Evolutionary conservation across 495 filamentous ascomycete genomes (phyloP).

Genomic region (Penicillium turbatum): DNA sequence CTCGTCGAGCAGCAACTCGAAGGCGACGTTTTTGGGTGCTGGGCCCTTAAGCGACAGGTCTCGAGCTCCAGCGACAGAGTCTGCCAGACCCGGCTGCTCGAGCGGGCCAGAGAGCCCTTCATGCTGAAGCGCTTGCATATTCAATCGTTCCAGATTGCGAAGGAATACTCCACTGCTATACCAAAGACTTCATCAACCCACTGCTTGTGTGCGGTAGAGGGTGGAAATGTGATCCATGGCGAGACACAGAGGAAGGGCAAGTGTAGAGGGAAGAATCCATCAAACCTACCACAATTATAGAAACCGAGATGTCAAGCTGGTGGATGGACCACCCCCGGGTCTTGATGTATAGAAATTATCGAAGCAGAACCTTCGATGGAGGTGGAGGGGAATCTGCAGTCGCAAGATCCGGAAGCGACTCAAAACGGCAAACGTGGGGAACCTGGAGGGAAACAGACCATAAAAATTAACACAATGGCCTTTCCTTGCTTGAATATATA

Average conservation of each 20-base stretch:
- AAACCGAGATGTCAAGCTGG: conserved; percentile 22
- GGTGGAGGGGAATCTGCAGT: conserved; percentile 36
- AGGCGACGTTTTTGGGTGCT: conserved; percentile 74
- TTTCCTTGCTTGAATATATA: conserved; percentile 13
- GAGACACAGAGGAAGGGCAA: conserved; percentile 21
- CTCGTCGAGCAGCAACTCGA: conserved; percentile 75
- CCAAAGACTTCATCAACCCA: conserved; percentile 39
- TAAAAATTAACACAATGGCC: conserved; percentile 30
- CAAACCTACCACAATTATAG: conserved; percentile 43
- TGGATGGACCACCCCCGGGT: conserved; percentile 40
- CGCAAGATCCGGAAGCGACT: conserved; percentile 42
- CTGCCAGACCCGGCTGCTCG: conserved; percentile 31
- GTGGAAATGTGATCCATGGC: conserved; percentile 27
- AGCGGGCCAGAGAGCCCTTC: conserved; percentile 41
- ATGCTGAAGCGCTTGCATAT: conserved; percentile 40
- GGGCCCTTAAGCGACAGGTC: conserved; percentile 49
- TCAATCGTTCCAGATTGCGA: conserved; percentile 26
- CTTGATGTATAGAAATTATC: conserved; percentile 25
- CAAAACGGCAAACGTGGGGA: conserved; percentile 28
- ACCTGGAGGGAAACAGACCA: conserved; percentile 20
- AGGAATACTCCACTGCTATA: conserved; percentile 33
- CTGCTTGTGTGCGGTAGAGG: conserved; percentile 33
- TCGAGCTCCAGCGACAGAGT: conserved; percentile 27
- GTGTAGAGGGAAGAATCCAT: conserved; percentile 34
- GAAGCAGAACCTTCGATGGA: conserved; percentile 38